A percentile compares a stretch with the other conserved stretches of the same genome.
phyloP scores from a whole-genome alignment of 148 eudicot species.

The Nepenthes gracilis region DNA sequence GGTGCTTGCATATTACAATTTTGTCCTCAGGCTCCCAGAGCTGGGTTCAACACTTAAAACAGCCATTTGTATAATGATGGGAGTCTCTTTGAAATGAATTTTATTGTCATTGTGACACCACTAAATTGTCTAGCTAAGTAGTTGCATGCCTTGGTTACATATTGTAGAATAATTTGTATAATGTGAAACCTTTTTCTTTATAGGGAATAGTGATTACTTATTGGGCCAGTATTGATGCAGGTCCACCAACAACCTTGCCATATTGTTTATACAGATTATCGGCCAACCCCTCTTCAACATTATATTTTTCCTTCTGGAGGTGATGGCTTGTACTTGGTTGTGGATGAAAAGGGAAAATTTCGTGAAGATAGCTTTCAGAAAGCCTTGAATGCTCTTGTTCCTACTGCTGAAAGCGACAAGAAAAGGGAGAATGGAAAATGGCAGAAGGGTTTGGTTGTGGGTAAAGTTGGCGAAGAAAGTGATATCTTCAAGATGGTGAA shows the following conservation, averaged over 20 bases:
- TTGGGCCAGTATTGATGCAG: constrained; percentile 32
- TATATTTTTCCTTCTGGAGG: constrained; percentile 93
- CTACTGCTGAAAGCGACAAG: constrained; percentile 52
- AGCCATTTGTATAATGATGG: not conserved
- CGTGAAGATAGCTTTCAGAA: constrained; percentile 99
- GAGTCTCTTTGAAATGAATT: not conserved
- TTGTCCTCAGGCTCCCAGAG: too few relatives aligned
- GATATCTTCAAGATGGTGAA: constrained; percentile 98
- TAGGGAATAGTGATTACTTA: constrained; percentile 5
- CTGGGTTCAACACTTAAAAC: not conserved
- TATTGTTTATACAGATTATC: constrained; percentile 93
- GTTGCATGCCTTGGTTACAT: too few relatives aligned
- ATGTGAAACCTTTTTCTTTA: not conserved
- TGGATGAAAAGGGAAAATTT: constrained; percentile 91
- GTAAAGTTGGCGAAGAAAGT: constrained; percentile 84
- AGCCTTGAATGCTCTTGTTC: constrained; percentile 87
- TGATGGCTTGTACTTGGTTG: constrained; percentile 86
- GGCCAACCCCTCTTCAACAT: constrained; percentile 98
- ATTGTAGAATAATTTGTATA: not conserved
- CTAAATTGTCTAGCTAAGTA: too few relatives aligned
- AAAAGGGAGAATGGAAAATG: constrained; percentile 68
- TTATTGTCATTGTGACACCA: too few relatives aligned
- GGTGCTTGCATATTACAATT: too few relatives aligned
- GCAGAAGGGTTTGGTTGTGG: constrained; percentile 70
- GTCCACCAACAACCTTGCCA: constrained; percentile 99